Evolutionary conservation across 2,329 filamentous ascomycete species (phyloP).

Genomic region (Penicillium sp.): DNA sequence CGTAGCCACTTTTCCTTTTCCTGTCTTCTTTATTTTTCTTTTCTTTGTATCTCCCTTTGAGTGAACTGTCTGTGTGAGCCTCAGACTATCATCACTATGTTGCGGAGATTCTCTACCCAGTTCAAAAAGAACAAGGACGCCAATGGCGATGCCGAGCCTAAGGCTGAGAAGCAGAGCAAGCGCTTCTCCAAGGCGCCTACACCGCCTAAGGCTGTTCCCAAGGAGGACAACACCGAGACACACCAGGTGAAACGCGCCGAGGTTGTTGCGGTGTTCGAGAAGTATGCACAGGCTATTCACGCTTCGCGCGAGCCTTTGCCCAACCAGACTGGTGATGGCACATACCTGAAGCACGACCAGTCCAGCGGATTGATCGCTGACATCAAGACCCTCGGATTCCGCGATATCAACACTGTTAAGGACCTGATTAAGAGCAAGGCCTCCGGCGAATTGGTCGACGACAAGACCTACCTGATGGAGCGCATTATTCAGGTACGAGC

Average conservation of each 20-base stretch:
- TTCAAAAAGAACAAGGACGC: conserved; percentile 40
- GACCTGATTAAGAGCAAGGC: conserved; percentile 62
- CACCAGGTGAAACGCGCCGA: conserved; percentile 39
- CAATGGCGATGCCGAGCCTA: conserved; percentile 34
- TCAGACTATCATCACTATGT: conserved; percentile 31
- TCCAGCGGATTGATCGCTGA: conserved; percentile 58
- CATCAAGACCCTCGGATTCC: conserved; percentile 54
- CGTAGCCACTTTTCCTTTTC: conserved; percentile 11
- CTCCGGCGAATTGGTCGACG: conserved; percentile 65
- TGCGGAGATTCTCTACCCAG: conserved; percentile 41
- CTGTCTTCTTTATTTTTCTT: conserved; percentile 4
- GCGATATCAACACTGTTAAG: conserved; percentile 63
- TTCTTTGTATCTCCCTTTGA: conserved; percentile 6
- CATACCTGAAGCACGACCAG: conserved; percentile 54
- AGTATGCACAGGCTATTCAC: conserved; percentile 49
- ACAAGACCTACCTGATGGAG: conserved; percentile 78
- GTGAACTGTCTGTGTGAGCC: conserved; percentile 12
- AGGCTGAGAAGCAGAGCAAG: conserved; percentile 33
- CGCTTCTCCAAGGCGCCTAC: conserved; percentile 33
- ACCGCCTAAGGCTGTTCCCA: conserved; percentile 25
- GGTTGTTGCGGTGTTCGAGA: conserved; percentile 42
- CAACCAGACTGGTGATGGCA: conserved; percentile 62
- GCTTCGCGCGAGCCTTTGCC: conserved; percentile 64
- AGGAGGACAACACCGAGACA: conserved; percentile 24
- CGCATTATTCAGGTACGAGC: conserved; percentile 58